Evolutionary conservation across 139 green algal species (phyloP).

Genomic region (Pleodorina starrii): DNA sequence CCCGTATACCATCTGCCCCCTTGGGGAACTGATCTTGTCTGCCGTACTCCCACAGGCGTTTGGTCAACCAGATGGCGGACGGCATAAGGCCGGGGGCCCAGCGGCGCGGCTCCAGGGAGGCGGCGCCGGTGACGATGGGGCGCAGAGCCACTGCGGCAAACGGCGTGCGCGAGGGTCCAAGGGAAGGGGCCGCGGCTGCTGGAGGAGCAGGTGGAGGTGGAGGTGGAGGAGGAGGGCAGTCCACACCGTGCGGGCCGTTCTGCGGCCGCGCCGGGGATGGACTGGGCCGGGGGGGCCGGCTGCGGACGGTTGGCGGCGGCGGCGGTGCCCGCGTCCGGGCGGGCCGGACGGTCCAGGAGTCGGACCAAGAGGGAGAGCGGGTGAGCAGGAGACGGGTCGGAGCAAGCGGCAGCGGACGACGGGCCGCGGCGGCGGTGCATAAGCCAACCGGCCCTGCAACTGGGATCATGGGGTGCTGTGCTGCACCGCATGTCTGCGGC

Average conservation of each 20-base stretch:
- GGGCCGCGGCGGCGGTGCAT: background rate
- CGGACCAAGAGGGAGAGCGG: background rate
- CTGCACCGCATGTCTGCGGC: no score
- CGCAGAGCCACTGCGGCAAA: background rate
- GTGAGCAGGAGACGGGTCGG: background rate
- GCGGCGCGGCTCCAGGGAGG: background rate
- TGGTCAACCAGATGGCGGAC: background rate
- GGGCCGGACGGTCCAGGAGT: no score
- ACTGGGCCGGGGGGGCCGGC: background rate
- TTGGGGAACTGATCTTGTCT: no score
- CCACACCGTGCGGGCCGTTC: background rate
- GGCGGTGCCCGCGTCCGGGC: no score
- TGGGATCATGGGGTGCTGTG: no score
- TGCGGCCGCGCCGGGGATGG: background rate
- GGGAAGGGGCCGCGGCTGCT: background rate
- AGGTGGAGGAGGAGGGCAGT: background rate
- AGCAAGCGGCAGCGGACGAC: conserved; percentile 1
- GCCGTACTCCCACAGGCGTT: background rate
- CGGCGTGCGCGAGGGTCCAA: background rate
- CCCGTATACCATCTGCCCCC: no score
- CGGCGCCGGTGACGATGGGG: background rate
- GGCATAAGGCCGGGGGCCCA: background rate
- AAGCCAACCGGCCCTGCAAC: no score
- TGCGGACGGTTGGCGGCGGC: background rate
- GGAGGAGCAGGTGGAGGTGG: background rate